Evolutionary conservation across 495 filamentous ascomycete species (phyloP), one percentile per base, ranked within the genome.

Genomic region (Penicillium soppii): DNA sequence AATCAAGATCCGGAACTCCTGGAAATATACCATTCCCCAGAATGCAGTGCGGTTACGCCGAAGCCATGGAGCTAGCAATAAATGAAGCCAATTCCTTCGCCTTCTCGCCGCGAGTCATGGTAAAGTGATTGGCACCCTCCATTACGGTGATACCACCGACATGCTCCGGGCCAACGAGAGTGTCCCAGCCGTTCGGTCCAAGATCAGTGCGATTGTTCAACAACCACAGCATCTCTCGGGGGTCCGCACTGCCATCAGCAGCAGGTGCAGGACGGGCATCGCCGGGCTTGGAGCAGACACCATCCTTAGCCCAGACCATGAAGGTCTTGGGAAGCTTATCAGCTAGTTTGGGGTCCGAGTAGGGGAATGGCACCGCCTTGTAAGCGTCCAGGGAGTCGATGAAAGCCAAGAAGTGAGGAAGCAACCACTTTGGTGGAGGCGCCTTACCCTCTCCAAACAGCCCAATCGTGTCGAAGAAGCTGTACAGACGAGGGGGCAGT

Each of bases 391-490:
- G 72, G 1, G 86, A 85, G 37, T 83, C 80, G 53, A 94, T 87
- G 36, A 88, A 87, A 16, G 87, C 82, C 2, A 82, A 72, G 70
- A 95, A 95, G 68, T 95, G 90, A 39, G 90, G 89, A 0, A 94
- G 81, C 4, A 95, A 80, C 90, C 90, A 95, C 7, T 73, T 75
- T 4, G 81, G 90, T 43, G 84, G 80, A 67, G 82, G 87, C 60
- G 79, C 63, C 57, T 71, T 79, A 52, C 74, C 82, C 32, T 87
- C 85, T 33, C 89, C 89, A 39, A 95, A 86, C 6, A 95, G 82
- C 38, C 90, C 89, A 53, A 92, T 87, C 7, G 79, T 73, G 47
- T 87, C 84, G 63, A 92, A 91, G 80, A 87, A 94, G 52, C 78
- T 74, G 63, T 92, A 89, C 0, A 95, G 81, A 13, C 85, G 80